Evolutionary conservation across 2,329 filamentous ascomycete genomes (phyloP), one percentile per base, ranked within the genome.

Genomic region (Fusarium cyanostomum): DNA sequence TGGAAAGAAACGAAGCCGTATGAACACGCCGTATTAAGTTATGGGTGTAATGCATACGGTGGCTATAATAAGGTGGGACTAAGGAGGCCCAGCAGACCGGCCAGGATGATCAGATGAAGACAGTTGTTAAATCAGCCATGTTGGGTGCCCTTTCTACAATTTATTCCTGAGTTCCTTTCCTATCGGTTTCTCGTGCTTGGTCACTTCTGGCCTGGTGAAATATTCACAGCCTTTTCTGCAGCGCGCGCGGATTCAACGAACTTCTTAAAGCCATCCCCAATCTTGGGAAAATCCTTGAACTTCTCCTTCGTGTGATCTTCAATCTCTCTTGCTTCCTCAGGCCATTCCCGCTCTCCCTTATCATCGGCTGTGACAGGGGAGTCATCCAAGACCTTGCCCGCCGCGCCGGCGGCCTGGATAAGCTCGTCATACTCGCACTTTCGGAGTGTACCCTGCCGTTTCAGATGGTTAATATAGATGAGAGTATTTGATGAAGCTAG

Each of bases 181-280:
- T n/a, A n/a, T n/a, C n/a, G n/a, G n/a, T n/a, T n/a, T n/a, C n/a
- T n/a, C n/a, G n/a, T n/a, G n/a, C n/a, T n/a, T n/a, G n/a, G n/a
- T n/a, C n/a, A n/a, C n/a, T n/a, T n/a, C n/a, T n/a, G n/a, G n/a
- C n/a, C n/a, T n/a, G n/a, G n/a, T n/a, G n/a, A n/a, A 9, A 24
- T 11, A 3, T 28, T 52, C 1, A 8, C 6, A 9, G 12, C 34
- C 8, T 41, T 41, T 1, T 8, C 28, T 2, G 56, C 54, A 5
- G 42, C 37, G 6, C 15, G 44, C 0, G 57, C 59, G 39, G 31
- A 62, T 8, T 62, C 45, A 9, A 43, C 59, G 34, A 62, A 48
- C 9, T 43, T 18, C 9, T 43, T 62, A 1, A 62, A 62, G 2
- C 39, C 35, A 2, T 58, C 59, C 1, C 57, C 35, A 0, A 62